Conservation (phyloP, 176 grass and related monocot genomes). For the Musa schizocarpa region DNA sequence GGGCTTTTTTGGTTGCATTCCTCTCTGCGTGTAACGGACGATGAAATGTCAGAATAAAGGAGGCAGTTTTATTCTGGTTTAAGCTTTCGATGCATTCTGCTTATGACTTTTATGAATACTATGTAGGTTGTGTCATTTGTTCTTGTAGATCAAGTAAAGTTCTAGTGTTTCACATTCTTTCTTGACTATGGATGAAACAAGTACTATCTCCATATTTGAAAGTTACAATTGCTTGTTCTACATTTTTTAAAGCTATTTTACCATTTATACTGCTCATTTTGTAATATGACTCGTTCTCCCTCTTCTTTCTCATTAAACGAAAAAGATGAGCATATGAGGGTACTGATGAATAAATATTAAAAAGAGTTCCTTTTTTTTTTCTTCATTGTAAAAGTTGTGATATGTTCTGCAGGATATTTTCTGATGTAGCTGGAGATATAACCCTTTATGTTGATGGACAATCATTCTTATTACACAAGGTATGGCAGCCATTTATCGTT, state of each 20-base stretch:
- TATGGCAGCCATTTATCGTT: constrained; percentile 7
- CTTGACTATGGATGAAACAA: neutral
- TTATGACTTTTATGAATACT: neutral
- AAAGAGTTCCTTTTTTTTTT: neutral
- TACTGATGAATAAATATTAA: neutral
- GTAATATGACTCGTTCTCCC: neutral
- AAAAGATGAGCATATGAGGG: neutral
- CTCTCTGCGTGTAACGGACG: neutral
- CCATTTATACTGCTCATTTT: neutral
- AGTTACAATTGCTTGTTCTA: neutral
- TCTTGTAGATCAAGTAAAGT: neutral
- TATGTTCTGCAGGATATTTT: constrained; percentile 80
- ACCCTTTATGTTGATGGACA: constrained; percentile 64
- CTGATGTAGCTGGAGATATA: constrained; percentile 80
- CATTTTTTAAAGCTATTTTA: neutral
- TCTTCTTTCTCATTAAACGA: neutral
- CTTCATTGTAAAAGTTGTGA: constrained; percentile 8
- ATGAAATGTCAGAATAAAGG: neutral
- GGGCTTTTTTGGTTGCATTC: neutral
- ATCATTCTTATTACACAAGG: constrained; percentile 90
- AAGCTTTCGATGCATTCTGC: neutral
- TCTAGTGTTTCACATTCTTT: neutral
- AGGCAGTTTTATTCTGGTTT: neutral
- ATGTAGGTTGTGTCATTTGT: neutral
- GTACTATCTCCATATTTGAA: neutral